Evolutionary conservation across 2,329 filamentous ascomycete species (phyloP).

Genomic region (Colletotrichum truncatum): DNA sequence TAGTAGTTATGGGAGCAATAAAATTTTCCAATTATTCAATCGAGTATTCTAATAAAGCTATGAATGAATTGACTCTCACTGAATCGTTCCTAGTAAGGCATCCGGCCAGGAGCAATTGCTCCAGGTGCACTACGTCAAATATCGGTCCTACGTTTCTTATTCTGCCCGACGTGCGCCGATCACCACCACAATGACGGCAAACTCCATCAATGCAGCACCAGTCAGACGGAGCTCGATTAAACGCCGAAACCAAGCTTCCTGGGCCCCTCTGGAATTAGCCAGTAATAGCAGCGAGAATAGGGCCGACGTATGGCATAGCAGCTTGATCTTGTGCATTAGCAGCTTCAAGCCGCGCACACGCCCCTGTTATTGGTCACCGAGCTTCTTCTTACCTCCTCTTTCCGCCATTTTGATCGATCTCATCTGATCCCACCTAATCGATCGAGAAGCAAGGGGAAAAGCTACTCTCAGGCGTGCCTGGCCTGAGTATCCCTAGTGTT

Average conservation of each 20-base stretch:
- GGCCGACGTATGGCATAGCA: no score
- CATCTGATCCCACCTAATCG: conserved; percentile 1
- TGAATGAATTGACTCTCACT: no score
- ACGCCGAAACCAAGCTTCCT: no score
- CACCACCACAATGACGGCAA: background rate
- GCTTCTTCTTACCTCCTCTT: background rate
- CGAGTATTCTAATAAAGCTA: background rate
- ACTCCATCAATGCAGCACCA: no score
- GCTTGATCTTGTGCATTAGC: no score
- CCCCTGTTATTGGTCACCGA: background rate
- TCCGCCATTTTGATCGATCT: background rate
- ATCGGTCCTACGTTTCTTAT: conserved; percentile 2
- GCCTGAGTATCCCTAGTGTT: background rate
- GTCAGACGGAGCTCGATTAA: no score
- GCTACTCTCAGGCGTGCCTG: background rate
- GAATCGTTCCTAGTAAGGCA: no score
- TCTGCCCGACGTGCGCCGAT: background rate
- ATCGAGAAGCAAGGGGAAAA: background rate
- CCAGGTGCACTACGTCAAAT: background rate
- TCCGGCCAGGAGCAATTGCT: background rate
- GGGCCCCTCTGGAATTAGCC: no score
- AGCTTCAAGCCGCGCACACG: background rate
- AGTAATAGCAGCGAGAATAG: no score
- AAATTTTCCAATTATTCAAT: background rate
- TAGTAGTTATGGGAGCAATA: no score